A percentile compares a stretch with the other conserved stretches of the same genome.
phyloP scores from a whole-genome alignment of 306 rosid species.

The Casuarina equisetifolia region DNA sequence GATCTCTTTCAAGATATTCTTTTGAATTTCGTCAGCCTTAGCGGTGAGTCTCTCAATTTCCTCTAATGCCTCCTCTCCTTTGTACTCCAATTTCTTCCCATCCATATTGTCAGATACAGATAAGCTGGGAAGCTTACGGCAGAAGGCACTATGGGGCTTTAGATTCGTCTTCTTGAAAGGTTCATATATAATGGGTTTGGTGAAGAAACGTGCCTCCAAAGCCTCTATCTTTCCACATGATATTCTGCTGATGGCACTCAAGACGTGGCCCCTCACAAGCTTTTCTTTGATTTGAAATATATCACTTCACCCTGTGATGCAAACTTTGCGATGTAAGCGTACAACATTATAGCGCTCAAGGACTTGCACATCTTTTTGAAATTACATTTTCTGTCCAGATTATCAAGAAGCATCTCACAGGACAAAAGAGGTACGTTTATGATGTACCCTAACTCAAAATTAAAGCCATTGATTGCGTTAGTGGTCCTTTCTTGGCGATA shows the following conservation, averaged over 20 bases:
- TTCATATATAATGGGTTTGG: slow-evolving; percentile 39
- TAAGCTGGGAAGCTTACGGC: no score
- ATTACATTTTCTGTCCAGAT: neutral
- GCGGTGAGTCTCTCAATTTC: slow-evolving; percentile 80
- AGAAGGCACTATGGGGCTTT: no score
- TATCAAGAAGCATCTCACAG: neutral
- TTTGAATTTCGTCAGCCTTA: slow-evolving; percentile 67
- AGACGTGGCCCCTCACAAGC: slow-evolving; percentile 33
- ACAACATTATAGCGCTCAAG: neutral
- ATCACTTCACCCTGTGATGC: no score
- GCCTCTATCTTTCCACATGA: slow-evolving; percentile 7
- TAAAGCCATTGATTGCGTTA: no score
- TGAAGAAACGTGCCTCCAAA: slow-evolving; percentile 15
- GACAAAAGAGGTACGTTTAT: neutral
- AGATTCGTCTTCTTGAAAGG: slow-evolving; percentile 30
- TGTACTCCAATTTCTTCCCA: slow-evolving; percentile 82
- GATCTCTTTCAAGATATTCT: slow-evolving; percentile 58
- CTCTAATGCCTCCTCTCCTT: slow-evolving; percentile 75
- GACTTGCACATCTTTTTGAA: neutral
- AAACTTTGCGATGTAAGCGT: no score
- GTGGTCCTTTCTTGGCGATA: no score
- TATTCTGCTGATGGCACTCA: slow-evolving; percentile 42
- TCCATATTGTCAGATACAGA: slow-evolving; percentile 48
- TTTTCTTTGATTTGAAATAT: slow-evolving; percentile 23
- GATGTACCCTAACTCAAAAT: neutral